These are phyloP conservation scores for Xylaria grammica DNA, from an alignment of 495 filamentous ascomycete species.

Conservation along the genomic window DNA sequence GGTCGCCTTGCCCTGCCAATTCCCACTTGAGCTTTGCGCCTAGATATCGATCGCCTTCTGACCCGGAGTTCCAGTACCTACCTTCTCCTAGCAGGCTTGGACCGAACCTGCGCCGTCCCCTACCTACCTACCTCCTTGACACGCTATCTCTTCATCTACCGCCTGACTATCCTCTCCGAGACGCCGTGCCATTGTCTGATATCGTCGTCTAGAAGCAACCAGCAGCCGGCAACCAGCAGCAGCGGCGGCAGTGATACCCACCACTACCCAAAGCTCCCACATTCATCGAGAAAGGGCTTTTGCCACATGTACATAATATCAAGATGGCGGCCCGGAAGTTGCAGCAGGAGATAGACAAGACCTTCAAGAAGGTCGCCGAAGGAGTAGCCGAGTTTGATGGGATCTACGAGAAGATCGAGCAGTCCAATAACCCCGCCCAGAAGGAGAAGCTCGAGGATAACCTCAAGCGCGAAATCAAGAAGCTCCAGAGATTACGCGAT, in stretches of 20 bases:
- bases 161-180: not conserved
- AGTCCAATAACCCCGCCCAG: slow-evolving; percentile 87
- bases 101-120: not conserved
- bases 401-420: slow-evolving; percentile 94
- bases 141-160: not conserved
- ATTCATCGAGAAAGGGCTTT: slow-evolving; percentile 6
- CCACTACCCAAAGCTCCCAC: not conserved
- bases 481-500: slow-evolving; percentile 93
- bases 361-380: slow-evolving; percentile 95
- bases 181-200: not conserved
- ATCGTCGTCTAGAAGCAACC: not conserved
- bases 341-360: slow-evolving; percentile 95
- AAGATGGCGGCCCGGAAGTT: slow-evolving; percentile 94
- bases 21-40: not conserved
- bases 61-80: not conserved
- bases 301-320: slow-evolving; percentile 28
- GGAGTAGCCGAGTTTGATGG: slow-evolving; percentile 90
- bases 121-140: not conserved
- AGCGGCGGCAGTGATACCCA: too few species aligned
- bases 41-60: slow-evolving; percentile 1
- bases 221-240: too few species aligned
- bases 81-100: slow-evolving; percentile 1
- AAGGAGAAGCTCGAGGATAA: slow-evolving; percentile 98
- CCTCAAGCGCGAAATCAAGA: slow-evolving; percentile 99
- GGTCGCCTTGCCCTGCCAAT: not conserved